Percentiles rank a stretch among this genome's conserved stretches.
These are phyloP conservation scores for Aspergillus caelatus DNA, from an alignment of 2,329 filamentous ascomycete species.

Conservation along the genomic window DNA sequence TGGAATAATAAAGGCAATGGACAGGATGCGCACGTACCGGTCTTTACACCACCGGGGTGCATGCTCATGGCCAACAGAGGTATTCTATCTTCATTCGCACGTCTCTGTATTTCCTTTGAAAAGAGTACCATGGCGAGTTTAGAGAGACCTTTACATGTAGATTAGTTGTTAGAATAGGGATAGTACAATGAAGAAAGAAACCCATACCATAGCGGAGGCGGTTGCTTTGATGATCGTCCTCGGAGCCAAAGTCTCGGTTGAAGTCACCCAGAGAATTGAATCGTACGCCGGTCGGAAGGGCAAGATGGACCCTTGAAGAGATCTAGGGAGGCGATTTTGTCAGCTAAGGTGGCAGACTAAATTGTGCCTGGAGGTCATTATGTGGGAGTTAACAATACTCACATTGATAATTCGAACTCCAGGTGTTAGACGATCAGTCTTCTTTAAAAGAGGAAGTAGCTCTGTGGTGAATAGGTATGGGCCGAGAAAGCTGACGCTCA, in stretches of 20 bases:
- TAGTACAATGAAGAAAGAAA: neutral
- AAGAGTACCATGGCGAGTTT: neutral
- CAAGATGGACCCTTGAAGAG: neutral
- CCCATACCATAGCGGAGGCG: neutral
- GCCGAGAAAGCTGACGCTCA: neutral
- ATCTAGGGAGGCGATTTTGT: neutral
- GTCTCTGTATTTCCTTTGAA: neutral
- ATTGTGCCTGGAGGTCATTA: too few relatives aligned
- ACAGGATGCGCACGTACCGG: neutral
- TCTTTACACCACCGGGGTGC: neutral
- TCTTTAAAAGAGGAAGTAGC: neutral
- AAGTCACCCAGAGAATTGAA: neutral
- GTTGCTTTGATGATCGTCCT: slow-evolving; percentile 1
- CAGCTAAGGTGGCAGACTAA: neutral
- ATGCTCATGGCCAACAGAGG: neutral
- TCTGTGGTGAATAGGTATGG: neutral
- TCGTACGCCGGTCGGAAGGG: neutral
- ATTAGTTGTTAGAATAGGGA: neutral
- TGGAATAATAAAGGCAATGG: neutral
- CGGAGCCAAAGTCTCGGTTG: neutral
- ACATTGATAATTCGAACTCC: neutral
- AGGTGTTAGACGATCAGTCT: neutral
- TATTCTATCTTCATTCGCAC: neutral
- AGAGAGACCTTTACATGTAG: neutral
- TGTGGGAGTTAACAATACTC: neutral